Percentiles rank a stretch among this genome's conserved stretches.
Conservation (phyloP, 768 basidiomycete genomes). For the Tricholoma saponaceum region DNA sequence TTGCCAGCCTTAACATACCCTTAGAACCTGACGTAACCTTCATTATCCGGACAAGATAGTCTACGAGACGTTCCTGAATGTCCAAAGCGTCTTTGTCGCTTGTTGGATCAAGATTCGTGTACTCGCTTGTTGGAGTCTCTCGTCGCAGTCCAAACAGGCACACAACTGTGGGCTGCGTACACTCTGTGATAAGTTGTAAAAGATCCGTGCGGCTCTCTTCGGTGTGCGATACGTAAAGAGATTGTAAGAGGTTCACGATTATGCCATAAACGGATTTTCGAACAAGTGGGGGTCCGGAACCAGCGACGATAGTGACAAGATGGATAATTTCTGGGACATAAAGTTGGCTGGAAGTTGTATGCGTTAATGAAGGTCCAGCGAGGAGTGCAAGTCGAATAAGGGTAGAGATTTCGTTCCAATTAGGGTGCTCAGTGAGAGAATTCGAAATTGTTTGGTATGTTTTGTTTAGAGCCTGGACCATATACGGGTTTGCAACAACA, state of each 20-base stretch:
- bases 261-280: constrained; percentile 82
- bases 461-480: constrained; percentile 62
- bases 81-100: constrained; percentile 59
- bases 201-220: constrained; percentile 63
- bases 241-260: constrained; percentile 78
- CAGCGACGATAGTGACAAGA: constrained; percentile 72
- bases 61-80: constrained; percentile 59
- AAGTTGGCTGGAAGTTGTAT: constrained; percentile 63
- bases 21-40: constrained; percentile 61
- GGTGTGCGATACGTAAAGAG: constrained; percentile 55
- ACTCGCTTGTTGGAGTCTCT: constrained; percentile 65
- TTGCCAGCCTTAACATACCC: constrained; percentile 42
- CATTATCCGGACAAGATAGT: constrained; percentile 59
- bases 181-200: constrained; percentile 57
- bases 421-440: constrained; percentile 62
- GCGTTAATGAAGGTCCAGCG: constrained; percentile 63
- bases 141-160: constrained; percentile 71
- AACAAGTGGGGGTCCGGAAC: constrained; percentile 67
- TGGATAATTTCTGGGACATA: constrained; percentile 84
- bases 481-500: neutral
- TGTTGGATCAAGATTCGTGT: constrained; percentile 48
- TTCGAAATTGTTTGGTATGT: constrained; percentile 55
- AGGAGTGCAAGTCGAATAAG: constrained; percentile 72
- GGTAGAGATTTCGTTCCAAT: constrained; percentile 81
- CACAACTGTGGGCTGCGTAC: constrained; percentile 51